Conservation (phyloP, 805 yeast genomes). For the Maudiozyma turicensis region DNA sequence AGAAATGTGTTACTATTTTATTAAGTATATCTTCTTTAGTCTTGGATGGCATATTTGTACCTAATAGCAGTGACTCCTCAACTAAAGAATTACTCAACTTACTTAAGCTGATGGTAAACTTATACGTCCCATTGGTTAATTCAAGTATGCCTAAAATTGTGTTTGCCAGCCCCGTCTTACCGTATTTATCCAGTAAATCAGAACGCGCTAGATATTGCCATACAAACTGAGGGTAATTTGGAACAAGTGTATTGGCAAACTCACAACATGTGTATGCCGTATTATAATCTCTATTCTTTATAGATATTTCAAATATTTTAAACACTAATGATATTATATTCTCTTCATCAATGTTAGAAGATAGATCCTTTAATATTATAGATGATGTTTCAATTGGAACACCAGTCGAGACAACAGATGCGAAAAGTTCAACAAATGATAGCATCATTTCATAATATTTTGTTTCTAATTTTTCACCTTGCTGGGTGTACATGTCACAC, state of each 20-base stretch:
- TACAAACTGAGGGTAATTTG: slow-evolving; percentile 50
- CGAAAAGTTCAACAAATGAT: slow-evolving; percentile 43
- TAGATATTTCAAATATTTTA: slow-evolving; percentile 57
- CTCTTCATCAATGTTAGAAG: slow-evolving; percentile 39
- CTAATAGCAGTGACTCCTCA: slow-evolving; percentile 29
- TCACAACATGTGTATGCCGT: slow-evolving; percentile 38
- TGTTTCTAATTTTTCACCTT: slow-evolving; percentile 27
- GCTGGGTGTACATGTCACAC: slow-evolving; percentile 17
- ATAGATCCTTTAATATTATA: slow-evolving; percentile 28
- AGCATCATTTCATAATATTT: slow-evolving; percentile 34
- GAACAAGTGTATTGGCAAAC: slow-evolving; percentile 40
- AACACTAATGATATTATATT: slow-evolving; percentile 56
- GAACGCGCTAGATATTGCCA: slow-evolving; percentile 75
- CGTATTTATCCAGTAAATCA: slow-evolving; percentile 48
- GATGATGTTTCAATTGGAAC: slow-evolving; percentile 32
- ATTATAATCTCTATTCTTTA: slow-evolving; percentile 43
- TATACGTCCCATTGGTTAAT: slow-evolving; percentile 55
- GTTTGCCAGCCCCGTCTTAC: slow-evolving; percentile 55
- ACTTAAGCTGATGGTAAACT: slow-evolving; percentile 52
- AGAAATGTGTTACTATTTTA: slow-evolving; percentile 43
- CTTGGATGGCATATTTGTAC: slow-evolving; percentile 30
- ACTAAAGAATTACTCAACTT: slow-evolving; percentile 46
- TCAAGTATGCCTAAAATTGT: slow-evolving; percentile 64
- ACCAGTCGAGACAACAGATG: slow-evolving; percentile 35
- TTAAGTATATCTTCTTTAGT: slow-evolving; percentile 47